Conservation (phyloP, 768 basidiomycete genomes). For the Omphalotus guepiniiformis region DNA sequence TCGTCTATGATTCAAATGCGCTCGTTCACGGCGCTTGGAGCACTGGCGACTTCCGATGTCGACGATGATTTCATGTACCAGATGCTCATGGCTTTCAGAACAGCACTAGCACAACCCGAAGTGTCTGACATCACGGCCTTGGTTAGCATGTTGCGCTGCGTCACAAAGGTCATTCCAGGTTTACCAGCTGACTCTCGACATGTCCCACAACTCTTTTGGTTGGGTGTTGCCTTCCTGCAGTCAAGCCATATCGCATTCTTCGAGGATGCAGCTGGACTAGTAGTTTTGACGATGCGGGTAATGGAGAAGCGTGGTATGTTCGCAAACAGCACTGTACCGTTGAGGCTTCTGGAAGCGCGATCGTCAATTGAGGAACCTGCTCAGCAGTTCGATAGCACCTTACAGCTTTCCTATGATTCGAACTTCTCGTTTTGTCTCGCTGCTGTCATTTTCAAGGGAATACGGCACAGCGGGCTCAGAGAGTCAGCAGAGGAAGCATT, state of each 20-base stretch:
- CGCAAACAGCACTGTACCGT: conserved; percentile 45
- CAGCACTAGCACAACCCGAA: conserved; percentile 61
- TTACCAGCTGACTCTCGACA: conserved; percentile 69
- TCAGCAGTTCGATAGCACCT: conserved; percentile 64
- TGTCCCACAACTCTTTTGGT: conserved; percentile 76
- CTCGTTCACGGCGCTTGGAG: conserved; percentile 78
- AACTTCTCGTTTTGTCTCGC: conserved; percentile 82
- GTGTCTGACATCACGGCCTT: conserved; percentile 69
- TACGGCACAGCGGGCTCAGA: conserved; percentile 63
- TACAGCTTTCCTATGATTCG: conserved; percentile 72
- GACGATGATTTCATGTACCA: conserved; percentile 94
- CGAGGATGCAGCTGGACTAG: conserved; percentile 61
- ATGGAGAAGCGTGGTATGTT: conserved; percentile 62
- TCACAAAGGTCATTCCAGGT: conserved; percentile 72
- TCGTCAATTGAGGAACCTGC: conserved; percentile 62
- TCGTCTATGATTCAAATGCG: conserved; percentile 86
- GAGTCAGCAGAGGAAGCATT: conserved; percentile 59
- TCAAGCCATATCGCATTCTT: conserved; percentile 70
- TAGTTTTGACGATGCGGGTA: conserved; percentile 60
- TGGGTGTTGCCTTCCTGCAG: conserved; percentile 80
- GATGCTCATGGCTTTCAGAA: conserved; percentile 83
- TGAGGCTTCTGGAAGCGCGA: conserved; percentile 61
- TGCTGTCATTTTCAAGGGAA: conserved; percentile 81
- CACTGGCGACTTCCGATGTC: conserved; percentile 78
- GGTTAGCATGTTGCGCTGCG: conserved; percentile 85